Percentiles rank a stretch among this genome's conserved stretches.
Evolutionary conservation across 352 stramenopile genomes (phyloP).

Genomic region (Pythium rhizo-oryzae): DNA sequence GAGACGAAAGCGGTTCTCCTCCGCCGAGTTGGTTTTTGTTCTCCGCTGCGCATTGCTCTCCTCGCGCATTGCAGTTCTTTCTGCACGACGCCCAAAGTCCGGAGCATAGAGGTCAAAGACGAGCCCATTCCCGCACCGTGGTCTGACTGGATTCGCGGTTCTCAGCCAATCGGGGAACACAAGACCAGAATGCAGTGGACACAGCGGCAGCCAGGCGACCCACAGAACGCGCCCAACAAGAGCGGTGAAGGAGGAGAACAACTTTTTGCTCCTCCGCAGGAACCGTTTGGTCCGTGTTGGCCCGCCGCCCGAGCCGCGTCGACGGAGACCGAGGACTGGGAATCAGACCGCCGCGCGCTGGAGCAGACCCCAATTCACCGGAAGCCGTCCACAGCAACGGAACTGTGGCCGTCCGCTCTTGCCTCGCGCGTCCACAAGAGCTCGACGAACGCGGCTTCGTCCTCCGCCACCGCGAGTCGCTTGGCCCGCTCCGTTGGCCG

Average conservation of each 20-base stretch:
- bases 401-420: constrained; percentile 15
- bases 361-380: constrained; percentile 1
- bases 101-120: constrained; percentile 1
- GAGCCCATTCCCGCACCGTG: neutral
- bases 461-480: neutral
- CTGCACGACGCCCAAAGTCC: constrained; percentile 4
- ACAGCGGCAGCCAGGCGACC: constrained; percentile 22
- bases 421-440: neutral
- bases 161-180: constrained; percentile 18
- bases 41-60: neutral
- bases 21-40: constrained; percentile 1
- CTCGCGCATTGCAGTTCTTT: neutral
- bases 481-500: neutral
- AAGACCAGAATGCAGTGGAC: constrained; percentile 17
- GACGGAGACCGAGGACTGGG: constrained; percentile 7
- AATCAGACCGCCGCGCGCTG: neutral
- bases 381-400: constrained; percentile 20
- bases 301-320: constrained; percentile 8
- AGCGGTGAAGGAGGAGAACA: neutral
- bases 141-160: constrained; percentile 26
- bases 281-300: constrained; percentile 3
- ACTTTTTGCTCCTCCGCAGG: constrained; percentile 6
- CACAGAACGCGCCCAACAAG: constrained; percentile 3
- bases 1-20: constrained; percentile 8
- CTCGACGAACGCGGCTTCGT: neutral